Conservation (phyloP, 352 stramenopile genomes). For the Elongisporangium undulatum region DNA sequence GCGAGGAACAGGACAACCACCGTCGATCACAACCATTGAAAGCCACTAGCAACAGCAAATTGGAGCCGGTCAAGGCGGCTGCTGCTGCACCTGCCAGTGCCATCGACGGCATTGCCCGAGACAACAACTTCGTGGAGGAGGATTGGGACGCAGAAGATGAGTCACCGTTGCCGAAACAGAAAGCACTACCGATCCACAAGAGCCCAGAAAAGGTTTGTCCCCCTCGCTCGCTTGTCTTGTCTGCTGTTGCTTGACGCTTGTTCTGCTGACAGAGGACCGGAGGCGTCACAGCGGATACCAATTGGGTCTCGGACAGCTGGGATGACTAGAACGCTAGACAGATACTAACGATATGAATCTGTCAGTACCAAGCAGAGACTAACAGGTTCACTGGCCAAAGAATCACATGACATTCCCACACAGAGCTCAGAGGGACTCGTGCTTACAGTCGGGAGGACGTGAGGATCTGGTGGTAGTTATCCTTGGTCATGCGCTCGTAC, state of each 20-base stretch:
- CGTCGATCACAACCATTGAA: background rate
- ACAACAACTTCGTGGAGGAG: slow-evolving; percentile 81
- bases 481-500: slow-evolving; percentile 52
- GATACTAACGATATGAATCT: too few species aligned
- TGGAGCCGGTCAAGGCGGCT: background rate
- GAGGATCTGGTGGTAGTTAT: slow-evolving; percentile 51
- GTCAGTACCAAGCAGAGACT: too few species aligned
- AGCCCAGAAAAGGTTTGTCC: slow-evolving; percentile 30
- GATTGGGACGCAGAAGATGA: slow-evolving; percentile 67
- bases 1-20: slow-evolving; percentile 16
- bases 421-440: background rate
- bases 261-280: slow-evolving; percentile 11
- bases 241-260: slow-evolving; percentile 5
- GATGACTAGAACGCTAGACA: slow-evolving; percentile 24
- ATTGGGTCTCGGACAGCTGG: slow-evolving; percentile 70
- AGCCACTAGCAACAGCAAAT: slow-evolving; percentile 10
- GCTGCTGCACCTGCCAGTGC: slow-evolving; percentile 8
- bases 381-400: background rate
- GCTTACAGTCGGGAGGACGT: slow-evolving; percentile 50
- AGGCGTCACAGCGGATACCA: slow-evolving; percentile 51
- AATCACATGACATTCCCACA: background rate
- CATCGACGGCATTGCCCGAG: slow-evolving; percentile 19
- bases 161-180: background rate
- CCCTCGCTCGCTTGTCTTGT: background rate
- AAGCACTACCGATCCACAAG: slow-evolving; percentile 4